Evolutionary conservation across 208 protist species (phyloP).

Genomic region (Acanthamoeba royreba): DNA sequence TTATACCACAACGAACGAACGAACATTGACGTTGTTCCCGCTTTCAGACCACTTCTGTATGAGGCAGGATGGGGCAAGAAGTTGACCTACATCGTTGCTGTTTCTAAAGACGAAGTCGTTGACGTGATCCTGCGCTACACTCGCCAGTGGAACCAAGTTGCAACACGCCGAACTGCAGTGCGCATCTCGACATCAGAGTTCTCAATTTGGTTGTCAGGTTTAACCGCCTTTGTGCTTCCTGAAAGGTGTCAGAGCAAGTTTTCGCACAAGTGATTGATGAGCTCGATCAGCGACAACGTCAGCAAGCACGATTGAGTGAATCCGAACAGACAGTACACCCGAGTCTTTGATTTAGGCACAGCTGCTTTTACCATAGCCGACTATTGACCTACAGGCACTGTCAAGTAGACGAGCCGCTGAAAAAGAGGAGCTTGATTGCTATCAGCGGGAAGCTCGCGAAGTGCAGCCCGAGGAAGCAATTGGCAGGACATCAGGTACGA

Average conservation of each 20-base stretch:
- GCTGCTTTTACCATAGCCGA: neutral
- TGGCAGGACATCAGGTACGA: neutral
- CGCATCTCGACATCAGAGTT: neutral
- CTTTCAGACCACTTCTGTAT: conserved; percentile 63
- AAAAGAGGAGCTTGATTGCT: neutral
- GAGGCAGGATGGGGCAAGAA: conserved; percentile 76
- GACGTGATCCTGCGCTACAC: conserved; percentile 71
- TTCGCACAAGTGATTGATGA: neutral
- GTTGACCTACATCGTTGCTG: conserved; percentile 67
- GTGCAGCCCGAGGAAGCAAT: neutral
- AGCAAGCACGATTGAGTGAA: neutral
- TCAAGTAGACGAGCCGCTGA: neutral
- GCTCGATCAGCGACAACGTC: neutral
- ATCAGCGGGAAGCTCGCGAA: neutral
- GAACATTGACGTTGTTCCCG: neutral
- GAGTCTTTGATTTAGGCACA: neutral
- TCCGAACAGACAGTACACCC: neutral
- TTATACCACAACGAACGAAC: no score
- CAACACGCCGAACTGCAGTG: neutral
- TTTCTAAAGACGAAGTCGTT: conserved; percentile 34
- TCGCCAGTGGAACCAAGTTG: neutral
- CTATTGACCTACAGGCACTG: no score
- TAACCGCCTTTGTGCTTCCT: neutral
- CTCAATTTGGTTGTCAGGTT: neutral
- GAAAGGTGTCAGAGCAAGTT: neutral